A percentile compares a stretch with the other conserved stretches of the same genome.
Conservation (phyloP, 2,329 filamentous ascomycete species). For the Volutella citrinella region DNA sequence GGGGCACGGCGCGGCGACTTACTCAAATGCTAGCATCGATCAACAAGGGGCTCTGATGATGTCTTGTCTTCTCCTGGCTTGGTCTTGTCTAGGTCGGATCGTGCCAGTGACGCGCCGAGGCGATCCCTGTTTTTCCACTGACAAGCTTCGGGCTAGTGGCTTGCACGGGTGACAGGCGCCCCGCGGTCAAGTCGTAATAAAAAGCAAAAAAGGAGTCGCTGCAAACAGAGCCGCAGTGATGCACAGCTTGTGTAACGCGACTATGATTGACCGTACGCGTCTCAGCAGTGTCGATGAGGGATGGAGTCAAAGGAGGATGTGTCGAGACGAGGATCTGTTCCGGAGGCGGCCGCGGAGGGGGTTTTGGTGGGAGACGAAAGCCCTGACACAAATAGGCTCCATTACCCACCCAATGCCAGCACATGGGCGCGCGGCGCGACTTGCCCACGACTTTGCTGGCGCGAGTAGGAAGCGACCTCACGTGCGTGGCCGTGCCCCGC, state of each 20-base stretch:
- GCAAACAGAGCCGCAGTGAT: no score
- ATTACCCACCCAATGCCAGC: slow-evolving; percentile 1
- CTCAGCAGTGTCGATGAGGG: no score
- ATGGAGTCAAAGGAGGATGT: no score
- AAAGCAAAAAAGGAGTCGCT: slow-evolving; percentile 15
- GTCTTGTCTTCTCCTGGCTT: slow-evolving; percentile 14
- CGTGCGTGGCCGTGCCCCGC: slow-evolving; percentile 25
- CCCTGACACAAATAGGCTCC: slow-evolving; percentile 1
- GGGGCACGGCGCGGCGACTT: no score
- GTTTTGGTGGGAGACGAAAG: no score
- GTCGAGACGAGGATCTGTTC: no score
- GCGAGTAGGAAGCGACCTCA: slow-evolving; percentile 35
- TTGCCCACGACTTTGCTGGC: slow-evolving; percentile 21
- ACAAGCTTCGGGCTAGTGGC: slow-evolving; percentile 23
- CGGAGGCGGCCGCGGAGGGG: no score
- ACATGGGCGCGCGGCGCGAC: slow-evolving; percentile 7
- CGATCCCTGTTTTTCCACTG: slow-evolving; percentile 23
- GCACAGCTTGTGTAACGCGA: no score
- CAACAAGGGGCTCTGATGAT: slow-evolving; percentile 4
- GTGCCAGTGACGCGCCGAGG: slow-evolving; percentile 20
- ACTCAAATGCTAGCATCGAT: slow-evolving; percentile 29
- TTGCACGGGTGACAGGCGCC: slow-evolving; percentile 24
- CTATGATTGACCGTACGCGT: no score
- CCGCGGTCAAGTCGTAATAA: no score
- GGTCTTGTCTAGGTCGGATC: no score